Conservation (phyloP, 768 basidiomycete species). For the Tricholoma hemisulphureum region DNA sequence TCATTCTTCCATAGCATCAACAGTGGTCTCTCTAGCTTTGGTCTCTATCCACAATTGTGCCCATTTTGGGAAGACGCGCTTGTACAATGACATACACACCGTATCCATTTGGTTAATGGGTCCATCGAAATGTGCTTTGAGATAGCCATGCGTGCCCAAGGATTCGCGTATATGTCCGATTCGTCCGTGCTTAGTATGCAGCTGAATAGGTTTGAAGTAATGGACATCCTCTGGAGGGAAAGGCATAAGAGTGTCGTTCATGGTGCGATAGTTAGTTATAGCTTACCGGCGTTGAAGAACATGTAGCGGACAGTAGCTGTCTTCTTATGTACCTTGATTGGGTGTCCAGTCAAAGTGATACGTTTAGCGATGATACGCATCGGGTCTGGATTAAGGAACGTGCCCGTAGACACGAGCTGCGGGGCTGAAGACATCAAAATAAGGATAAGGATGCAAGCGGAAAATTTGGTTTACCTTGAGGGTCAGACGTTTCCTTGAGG, state of each 20-base stretch:
- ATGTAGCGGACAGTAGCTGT: slow-evolving; percentile 97
- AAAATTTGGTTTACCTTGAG: slow-evolving; percentile 50
- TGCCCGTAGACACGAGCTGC: slow-evolving; percentile 85
- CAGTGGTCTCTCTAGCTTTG: slow-evolving; percentile 1
- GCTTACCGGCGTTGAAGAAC: slow-evolving; percentile 88
- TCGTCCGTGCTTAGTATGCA: slow-evolving; percentile 89
- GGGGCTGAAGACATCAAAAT: slow-evolving; percentile 47
- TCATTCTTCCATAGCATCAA: slow-evolving; percentile 44
- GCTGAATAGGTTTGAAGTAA: slow-evolving; percentile 91
- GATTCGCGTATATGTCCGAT: slow-evolving; percentile 88
- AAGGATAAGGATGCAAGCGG: not conserved
- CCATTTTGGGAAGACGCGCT: slow-evolving; percentile 92
- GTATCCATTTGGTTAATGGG: slow-evolving; percentile 96
- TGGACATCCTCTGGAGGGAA: slow-evolving; percentile 67
- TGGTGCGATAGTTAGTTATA: not conserved
- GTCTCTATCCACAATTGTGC: slow-evolving; percentile 48
- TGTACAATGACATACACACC: slow-evolving; percentile 93
- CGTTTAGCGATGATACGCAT: slow-evolving; percentile 91
- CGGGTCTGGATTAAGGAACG: slow-evolving; percentile 85
- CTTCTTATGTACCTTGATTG: slow-evolving; percentile 96
- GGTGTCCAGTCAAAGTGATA: slow-evolving; percentile 93
- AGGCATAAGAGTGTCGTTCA: slow-evolving; percentile 9
- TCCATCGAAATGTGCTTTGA: slow-evolving; percentile 94
- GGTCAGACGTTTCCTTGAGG: slow-evolving; percentile 65
- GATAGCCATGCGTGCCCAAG: slow-evolving; percentile 95